A percentile compares a stretch with the other conserved stretches of the same genome.
Evolutionary conservation across 2,329 filamentous ascomycete species (phyloP).

Genomic region (Exophiala aquamarina): DNA sequence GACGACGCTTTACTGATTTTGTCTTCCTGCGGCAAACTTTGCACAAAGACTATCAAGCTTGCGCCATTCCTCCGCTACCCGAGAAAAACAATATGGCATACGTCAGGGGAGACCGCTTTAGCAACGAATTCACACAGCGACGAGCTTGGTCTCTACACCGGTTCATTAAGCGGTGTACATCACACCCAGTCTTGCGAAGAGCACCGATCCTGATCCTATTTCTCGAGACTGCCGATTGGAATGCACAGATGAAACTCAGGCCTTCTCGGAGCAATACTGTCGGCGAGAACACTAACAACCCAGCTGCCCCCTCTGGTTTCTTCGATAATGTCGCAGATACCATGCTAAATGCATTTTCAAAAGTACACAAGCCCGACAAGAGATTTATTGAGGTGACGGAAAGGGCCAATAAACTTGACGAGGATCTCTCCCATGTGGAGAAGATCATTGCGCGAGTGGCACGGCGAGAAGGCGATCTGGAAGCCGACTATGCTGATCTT

Average conservation of each 20-base stretch:
- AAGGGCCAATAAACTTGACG: conserved; percentile 88
- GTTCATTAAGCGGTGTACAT: conserved; percentile 80
- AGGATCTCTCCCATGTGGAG: conserved; percentile 88
- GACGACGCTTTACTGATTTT: conserved; percentile 95
- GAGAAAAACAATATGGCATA: conserved; percentile 99
- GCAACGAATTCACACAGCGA: conserved; percentile 83
- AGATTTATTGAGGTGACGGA: conserved; percentile 94
- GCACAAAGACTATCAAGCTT: conserved; percentile 81
- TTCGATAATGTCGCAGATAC: conserved; percentile 96
- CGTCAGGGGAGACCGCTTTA: conserved; percentile 93
- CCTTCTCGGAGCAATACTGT: conserved; percentile 62
- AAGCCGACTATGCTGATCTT: conserved; percentile 83
- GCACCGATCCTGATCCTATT: conserved; percentile 83
- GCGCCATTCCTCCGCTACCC: conserved; percentile 88
- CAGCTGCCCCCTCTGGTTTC: conserved; percentile 59
- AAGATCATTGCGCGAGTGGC: conserved; percentile 93
- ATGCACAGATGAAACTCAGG: conserved; percentile 85
- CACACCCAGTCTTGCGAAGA: conserved; percentile 85
- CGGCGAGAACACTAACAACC: conserved; percentile 41
- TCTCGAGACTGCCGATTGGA: conserved; percentile 93
- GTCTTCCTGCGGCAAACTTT: conserved; percentile 93
- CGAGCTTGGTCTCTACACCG: conserved; percentile 88
- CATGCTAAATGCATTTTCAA: conserved; percentile 95
- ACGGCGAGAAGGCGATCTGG: conserved; percentile 81
- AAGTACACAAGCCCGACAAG: conserved; percentile 91